Percentiles rank a stretch among this genome's conserved stretches.
Conservation (phyloP, 2,329 filamentous ascomycete genomes). For the Fusarium chaquense region DNA sequence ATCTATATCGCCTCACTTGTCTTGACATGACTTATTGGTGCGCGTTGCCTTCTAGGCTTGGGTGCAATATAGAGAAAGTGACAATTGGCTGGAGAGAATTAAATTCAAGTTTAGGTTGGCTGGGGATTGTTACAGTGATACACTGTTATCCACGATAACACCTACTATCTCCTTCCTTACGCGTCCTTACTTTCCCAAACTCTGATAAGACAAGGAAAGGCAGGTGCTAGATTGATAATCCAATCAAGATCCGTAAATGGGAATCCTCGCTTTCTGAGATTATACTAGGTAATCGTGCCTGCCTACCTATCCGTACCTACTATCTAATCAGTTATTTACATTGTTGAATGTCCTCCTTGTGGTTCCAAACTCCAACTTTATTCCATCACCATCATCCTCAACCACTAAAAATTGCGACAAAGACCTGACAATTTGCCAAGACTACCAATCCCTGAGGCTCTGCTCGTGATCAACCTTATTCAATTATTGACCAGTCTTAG, state of each 20-base stretch:
- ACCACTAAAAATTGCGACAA: not conserved
- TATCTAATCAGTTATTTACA: slow-evolving; percentile 16
- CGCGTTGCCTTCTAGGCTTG: not conserved
- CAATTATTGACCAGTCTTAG: slow-evolving; percentile 1
- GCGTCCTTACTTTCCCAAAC: slow-evolving; percentile 10
- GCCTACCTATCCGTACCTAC: not conserved
- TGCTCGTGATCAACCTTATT: slow-evolving; percentile 24
- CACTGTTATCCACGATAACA: not conserved
- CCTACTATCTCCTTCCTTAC: slow-evolving; percentile 8
- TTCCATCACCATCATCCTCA: not conserved
- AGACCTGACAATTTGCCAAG: slow-evolving; percentile 1
- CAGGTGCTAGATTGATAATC: slow-evolving; percentile 21
- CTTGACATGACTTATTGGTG: not conserved
- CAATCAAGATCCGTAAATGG: slow-evolving; percentile 9
- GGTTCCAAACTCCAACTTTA: slow-evolving; percentile 3
- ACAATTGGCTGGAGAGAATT: slow-evolving; percentile 4
- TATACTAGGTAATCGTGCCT: not conserved
- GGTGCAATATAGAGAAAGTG: slow-evolving; percentile 7
- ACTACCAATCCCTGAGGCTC: slow-evolving; percentile 19
- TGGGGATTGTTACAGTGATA: not conserved
- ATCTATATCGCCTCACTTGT: slow-evolving; percentile 5
- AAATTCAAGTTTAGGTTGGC: not conserved
- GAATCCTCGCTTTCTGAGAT: slow-evolving; percentile 1
- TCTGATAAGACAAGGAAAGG: slow-evolving; percentile 18
- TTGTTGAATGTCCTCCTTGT: not conserved